Base-by-base conservation (phyloP, 2,329 filamentous ascomycete genomes). In the Scopulariopsis brevicaulis region DNA sequence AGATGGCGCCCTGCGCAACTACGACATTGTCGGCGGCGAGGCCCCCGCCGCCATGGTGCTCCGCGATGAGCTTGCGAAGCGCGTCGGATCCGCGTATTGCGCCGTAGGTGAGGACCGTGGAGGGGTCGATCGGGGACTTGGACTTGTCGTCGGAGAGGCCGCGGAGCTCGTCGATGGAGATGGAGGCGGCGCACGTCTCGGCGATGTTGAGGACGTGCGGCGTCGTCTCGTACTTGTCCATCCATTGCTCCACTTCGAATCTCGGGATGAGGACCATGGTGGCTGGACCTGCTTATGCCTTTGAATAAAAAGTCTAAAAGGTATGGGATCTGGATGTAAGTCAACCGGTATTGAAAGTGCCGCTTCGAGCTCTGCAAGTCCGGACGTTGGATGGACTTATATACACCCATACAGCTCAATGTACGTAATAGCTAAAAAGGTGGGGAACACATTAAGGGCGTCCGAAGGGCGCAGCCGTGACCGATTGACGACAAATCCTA, bases 1-100 rank as follows among this genome's bases (percentile, higher is more conserved):
- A 79, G 55, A 95, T 95, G 15, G 89, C 90, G 11, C 91, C 91
- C 34, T 86, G 82, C 0, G 89, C 90, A 59, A 93, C 84, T 57
- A 95, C 70, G 48, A 96, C 78, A 64, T 87, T 84, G 18, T 90
- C 83, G 83, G 67, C 5, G 74, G 73, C 1, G 69, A 72, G 1
- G 70, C 68, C 60, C 71, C 82, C 80, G 24, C 77, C 75, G 4
- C 82, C 83, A 66, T 89, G 89, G 3, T 89, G 74, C 20, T 77
- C 73, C 6, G 87, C 81, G 15, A 94, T 77, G 53, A 83, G 84
- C 59, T 74, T 72, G 24, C 88, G 81, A 25, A 94, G 73, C 37
- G 76, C 73, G 7, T 79, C 73, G 0, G 84, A 88, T 34, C 86
- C 90, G 20, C 80, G 79, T 60, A 93, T 92, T 18, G 83, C 74